A percentile compares a stretch with the other conserved stretches of the same genome.
These are phyloP conservation scores for Harrya chromipes DNA, from an alignment of 768 basidiomycete genomes.

Conservation along the genomic window DNA sequence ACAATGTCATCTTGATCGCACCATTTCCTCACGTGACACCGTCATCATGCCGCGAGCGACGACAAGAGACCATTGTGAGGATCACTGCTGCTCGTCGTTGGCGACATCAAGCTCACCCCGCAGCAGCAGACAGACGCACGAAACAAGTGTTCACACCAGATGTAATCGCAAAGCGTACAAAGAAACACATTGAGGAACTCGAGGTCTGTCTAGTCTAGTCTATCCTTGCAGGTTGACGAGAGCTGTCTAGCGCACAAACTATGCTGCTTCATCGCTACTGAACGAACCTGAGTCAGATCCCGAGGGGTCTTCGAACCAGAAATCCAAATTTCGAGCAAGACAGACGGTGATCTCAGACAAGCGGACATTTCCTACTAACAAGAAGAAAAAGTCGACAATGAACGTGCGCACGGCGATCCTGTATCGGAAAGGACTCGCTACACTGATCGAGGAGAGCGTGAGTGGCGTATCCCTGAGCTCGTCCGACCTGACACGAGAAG, in stretches of 20 bases:
- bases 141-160: conserved; percentile 53
- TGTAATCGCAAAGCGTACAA: conserved; percentile 70
- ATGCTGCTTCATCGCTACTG: conserved; percentile 46
- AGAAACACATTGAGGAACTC: conserved; percentile 78
- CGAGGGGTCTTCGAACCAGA: conserved; percentile 22
- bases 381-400: conserved; percentile 79
- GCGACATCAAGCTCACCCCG: conserved; percentile 7
- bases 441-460: conserved; percentile 79
- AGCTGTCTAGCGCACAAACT: conserved; percentile 67
- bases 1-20: conserved; percentile 4
- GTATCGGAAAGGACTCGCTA: conserved; percentile 75
- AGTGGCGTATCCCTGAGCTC: conserved; percentile 26
- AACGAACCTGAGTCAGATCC: conserved; percentile 32
- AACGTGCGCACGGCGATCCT: conserved; percentile 75
- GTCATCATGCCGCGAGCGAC: conserved; percentile 20
- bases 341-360: conserved; percentile 76
- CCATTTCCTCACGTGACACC: conserved; percentile 21
- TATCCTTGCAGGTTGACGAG: neutral
- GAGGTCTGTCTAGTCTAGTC: conserved; percentile 48
- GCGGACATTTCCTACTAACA: conserved; percentile 42
- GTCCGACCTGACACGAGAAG: neutral
- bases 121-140: conserved; percentile 44
- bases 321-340: conserved; percentile 62
- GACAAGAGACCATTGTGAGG: conserved; percentile 34
- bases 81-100: neutral